Base-by-base conservation (phyloP, 2,329 filamentous ascomycete genomes). In the Colletotrichum lupini region DNA sequence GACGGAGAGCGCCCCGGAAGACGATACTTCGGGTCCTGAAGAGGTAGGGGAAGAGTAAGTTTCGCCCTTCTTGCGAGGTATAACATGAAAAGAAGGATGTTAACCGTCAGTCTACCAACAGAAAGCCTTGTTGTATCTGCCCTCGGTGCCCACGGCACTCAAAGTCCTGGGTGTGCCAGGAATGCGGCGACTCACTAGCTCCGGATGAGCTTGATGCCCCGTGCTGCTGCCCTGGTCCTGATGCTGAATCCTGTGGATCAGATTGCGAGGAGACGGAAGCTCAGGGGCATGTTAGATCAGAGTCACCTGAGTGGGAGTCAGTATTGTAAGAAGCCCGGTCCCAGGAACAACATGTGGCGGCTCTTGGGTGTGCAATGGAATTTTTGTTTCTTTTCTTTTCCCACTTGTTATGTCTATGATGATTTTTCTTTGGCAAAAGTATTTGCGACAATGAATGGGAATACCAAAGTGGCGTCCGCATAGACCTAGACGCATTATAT, bases 391-490 rank as follows among this genome's bases (percentile, higher is more conserved):
- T 65, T 67, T 75, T n/a, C 32, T 58, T 56, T 12, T 60, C 56
- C 63, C 19, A 9, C 46, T 46, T 24, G 19, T 52, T n/a, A 26
- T 14, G 28, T 60, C 28, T 67, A 60, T n/a, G 55, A 75, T 52
- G 55, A 53, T 49, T 79, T 77, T 57, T 88, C 87, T 73, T 91
- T 91, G 16, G 90, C 91, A 82, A 92, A 92, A 0, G 90, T 92
- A 74, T 91, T 91, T 49, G 91, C 91, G 28, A 92, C 90, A 73
- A 92, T 92, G 30, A 92, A 87, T 0, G 91, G 91, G 76, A 92
- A 92, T 76, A 89, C 91, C 0, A 89, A 87, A 0, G 91, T 92
- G 2, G 90, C 91, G 76, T 92, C 91, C 55, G 90, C 83, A 76
- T 92, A 92, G 1, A 92, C 90, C 90, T 91, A 72, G 6, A 55